Base-by-base conservation (phyloP, 2,329 filamentous ascomycete species). In the Pyrenophora graminea region DNA sequence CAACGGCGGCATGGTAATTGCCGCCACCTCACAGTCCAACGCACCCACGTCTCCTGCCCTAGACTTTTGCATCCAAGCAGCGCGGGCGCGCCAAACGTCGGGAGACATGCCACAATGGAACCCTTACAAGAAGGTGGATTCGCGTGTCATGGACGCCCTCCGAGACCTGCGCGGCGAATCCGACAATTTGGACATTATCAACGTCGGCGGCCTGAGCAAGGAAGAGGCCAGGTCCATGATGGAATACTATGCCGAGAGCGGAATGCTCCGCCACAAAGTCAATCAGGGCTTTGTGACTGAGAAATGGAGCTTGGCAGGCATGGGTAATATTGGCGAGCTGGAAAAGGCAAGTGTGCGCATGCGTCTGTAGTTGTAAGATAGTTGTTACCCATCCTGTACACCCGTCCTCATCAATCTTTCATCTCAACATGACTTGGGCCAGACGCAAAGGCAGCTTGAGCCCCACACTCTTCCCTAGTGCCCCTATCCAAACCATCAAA, bases 241-340 rank as follows among this genome's bases (percentile, higher is more conserved):
- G 85, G 91, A 97, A 77, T 97, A 97, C 77, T 97, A 93, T 80
- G 91, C 90, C 4, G 85, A 84, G 31, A 95, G 90, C 72, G 94
- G 93, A 10, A 79, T 96, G 69, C 71, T 96, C 68, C 83, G 89
- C 58, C 79, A 83, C 55, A 80, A 78, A 39, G 80, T 97, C 42
- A 86, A 89, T 64, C 86, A 92, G 67, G 78, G 78, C 57, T 80
- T 82, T 56, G 87, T 97, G 31, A 80, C 82, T 18, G 89, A 95
- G 80, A 90, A 90, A 77, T 96, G 92, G 91, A 86, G 85, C 41
- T 70, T 97, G 62, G 85, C 86, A 41, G 91, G 91, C 18, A 85
- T 88, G 64, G 92, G 92, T 13, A 83, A 93, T 44, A 80, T 96
- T 39, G 91, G 91, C 6, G 90, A 96, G 80, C 82, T 97, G 77